Percentiles rank a stretch among this genome's conserved stretches.
Evolutionary conservation across 192 early-diverging fungal genomes (phyloP).

Genomic region (Coemansia sp.): DNA sequence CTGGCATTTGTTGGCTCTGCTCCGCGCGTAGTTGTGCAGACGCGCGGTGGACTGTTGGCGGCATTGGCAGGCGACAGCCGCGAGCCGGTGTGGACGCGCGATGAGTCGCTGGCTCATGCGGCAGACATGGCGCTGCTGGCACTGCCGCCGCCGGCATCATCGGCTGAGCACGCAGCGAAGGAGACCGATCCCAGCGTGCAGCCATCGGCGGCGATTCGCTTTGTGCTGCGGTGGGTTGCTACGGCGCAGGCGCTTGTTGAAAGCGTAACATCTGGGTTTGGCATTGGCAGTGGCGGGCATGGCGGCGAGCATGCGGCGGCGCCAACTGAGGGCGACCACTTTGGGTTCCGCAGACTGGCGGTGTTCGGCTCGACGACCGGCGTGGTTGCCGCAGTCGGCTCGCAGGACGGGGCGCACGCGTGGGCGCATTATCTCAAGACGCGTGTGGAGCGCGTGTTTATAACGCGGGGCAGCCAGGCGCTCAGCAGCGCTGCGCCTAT

Average conservation of each 20-base stretch:
- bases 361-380: conserved; percentile 75
- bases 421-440: conserved; percentile 68
- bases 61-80: conserved; percentile 48
- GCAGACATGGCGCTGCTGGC: conserved; percentile 75
- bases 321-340: conserved; percentile 35
- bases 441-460: conserved; percentile 27
- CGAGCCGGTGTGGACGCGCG: conserved; percentile 71
- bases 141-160: conserved; percentile 63
- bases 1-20: conserved; percentile 9
- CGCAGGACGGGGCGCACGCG: conserved; percentile 67
- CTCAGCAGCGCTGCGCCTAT: conserved; percentile 26
- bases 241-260: conserved; percentile 40
- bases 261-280: conserved; percentile 52
- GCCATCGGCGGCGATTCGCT: conserved; percentile 60
- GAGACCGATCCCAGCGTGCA: conserved; percentile 54
- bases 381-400: conserved; percentile 80
- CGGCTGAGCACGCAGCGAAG: conserved; percentile 36
- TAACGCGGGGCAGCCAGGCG: conserved; percentile 33
- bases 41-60: conserved; percentile 59
- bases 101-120: conserved; percentile 77
- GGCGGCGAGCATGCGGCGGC: not conserved
- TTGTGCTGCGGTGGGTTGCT: conserved; percentile 59
- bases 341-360: conserved; percentile 87
- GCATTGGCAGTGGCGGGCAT: conserved; percentile 14
- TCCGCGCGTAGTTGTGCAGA: conserved; percentile 55